Evolutionary conservation across 83 land plant genomes (phyloP).

Genomic region (Picea engelmannii): DNA sequence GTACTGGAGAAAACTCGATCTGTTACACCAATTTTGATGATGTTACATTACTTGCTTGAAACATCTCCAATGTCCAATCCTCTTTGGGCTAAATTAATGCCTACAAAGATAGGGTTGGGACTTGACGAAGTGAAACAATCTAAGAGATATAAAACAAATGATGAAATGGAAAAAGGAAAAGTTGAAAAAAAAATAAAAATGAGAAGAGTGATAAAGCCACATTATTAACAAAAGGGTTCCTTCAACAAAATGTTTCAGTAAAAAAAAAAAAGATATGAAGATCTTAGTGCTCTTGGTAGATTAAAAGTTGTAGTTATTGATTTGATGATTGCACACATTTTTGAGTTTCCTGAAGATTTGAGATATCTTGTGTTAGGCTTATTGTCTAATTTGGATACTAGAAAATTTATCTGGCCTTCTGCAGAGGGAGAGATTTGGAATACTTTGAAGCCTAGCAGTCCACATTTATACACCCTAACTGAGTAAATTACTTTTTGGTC

Average conservation of each 20-base stretch:
- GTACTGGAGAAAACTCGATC: conserved; percentile 22
- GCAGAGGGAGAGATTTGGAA: too few species aligned
- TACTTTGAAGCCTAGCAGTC: too few species aligned
- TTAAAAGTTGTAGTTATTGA: neutral
- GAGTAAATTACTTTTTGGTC: conserved; percentile 5
- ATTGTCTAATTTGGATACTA: neutral
- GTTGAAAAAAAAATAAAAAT: neutral
- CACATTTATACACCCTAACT: too few species aligned
- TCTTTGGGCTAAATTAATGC: neutral
- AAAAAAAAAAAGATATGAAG: neutral
- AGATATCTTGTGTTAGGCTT: conserved; percentile 6
- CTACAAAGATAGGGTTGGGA: neutral
- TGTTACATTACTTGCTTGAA: conserved; percentile 25
- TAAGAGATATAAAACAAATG: neutral
- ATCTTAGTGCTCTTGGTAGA: conserved; percentile 12
- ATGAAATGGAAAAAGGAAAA: neutral
- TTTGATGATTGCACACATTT: conserved; percentile 13
- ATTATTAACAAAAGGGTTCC: neutral
- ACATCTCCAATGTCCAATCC: neutral
- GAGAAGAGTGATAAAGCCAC: neutral
- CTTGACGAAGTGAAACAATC: neutral
- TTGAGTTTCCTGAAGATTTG: neutral
- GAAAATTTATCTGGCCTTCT: too few species aligned
- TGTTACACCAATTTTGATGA: conserved; percentile 22
- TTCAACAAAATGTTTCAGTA: neutral